Percentiles rank a stretch among this genome's conserved stretches.
These are phyloP conservation scores for Yamadazyma mexicana DNA, from an alignment of 1,139 yeast genomes.

Conservation along the genomic window DNA sequence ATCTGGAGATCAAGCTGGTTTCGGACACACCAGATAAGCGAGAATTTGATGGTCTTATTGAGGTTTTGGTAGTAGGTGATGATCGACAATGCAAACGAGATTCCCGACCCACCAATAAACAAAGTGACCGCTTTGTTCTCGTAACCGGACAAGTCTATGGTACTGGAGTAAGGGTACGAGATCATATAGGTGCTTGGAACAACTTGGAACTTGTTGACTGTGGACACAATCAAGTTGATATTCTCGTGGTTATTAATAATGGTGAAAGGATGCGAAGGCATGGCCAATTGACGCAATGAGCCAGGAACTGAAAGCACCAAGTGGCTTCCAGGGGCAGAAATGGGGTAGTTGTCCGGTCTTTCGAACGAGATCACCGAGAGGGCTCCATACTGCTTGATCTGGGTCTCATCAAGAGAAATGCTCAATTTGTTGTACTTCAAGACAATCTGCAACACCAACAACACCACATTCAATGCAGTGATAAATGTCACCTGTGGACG, in stretches of 20 bases:
- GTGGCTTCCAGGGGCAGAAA: slow-evolving; percentile 38
- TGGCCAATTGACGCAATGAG: slow-evolving; percentile 22
- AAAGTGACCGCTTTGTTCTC: slow-evolving; percentile 20
- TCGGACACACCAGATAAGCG: slow-evolving; percentile 55
- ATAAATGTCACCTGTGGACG: slow-evolving; percentile 39
- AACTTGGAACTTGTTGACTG: slow-evolving; percentile 7
- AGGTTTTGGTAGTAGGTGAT: slow-evolving; percentile 32
- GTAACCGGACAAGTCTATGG: slow-evolving; percentile 8
- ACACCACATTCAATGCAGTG: slow-evolving; percentile 19
- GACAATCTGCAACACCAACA: slow-evolving; percentile 27
- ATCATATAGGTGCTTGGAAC: slow-evolving; percentile 8
- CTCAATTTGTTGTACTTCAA: slow-evolving; percentile 15
- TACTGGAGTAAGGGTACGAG: slow-evolving; percentile 13
- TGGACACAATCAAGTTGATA: slow-evolving; percentile 14
- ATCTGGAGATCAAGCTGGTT: slow-evolving; percentile 36
- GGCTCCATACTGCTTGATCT: slow-evolving; percentile 16
- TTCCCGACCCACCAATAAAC: slow-evolving; percentile 85
- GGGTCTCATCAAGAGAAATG: slow-evolving; percentile 1
- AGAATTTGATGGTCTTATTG: slow-evolving; percentile 11
- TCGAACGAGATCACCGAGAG: slow-evolving; percentile 27
- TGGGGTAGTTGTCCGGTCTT: slow-evolving; percentile 26
- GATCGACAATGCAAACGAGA: slow-evolving; percentile 72
- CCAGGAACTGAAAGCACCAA: slow-evolving; percentile 27
- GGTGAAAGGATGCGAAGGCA: slow-evolving; percentile 46
- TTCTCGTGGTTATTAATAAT: slow-evolving; percentile 12